A percentile compares a stretch with the other conserved stretches of the same genome.
These are phyloP conservation scores for Polymyxa betae DNA, from an alignment of 208 protist genomes.

Conservation along the genomic window DNA sequence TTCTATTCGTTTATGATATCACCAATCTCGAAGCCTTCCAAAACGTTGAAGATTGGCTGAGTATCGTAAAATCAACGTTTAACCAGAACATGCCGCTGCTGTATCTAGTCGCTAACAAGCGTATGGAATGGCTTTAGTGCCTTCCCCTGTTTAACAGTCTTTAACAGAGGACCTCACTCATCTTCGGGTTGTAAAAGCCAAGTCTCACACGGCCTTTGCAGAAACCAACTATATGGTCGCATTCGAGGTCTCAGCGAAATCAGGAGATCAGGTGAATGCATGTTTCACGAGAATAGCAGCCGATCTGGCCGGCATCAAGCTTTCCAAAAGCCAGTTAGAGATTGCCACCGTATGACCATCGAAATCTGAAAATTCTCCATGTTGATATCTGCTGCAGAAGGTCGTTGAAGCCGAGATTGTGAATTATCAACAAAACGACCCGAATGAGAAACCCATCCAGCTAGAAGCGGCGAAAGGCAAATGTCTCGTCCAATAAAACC, in stretches of 20 bases:
- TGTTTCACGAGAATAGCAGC: slow-evolving; percentile 83
- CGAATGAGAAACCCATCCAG: neutral
- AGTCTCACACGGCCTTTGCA: slow-evolving; percentile 78
- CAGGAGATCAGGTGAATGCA: slow-evolving; percentile 82
- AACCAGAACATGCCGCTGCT: neutral
- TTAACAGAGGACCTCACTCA: slow-evolving; percentile 79
- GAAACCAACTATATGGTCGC: slow-evolving; percentile 71
- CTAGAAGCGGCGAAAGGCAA: neutral
- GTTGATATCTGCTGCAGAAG: slow-evolving; percentile 60
- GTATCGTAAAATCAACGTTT: slow-evolving; percentile 48
- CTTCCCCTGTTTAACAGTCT: slow-evolving; percentile 44
- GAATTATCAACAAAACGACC: slow-evolving; percentile 65
- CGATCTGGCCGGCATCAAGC: slow-evolving; percentile 77
- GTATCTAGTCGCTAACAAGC: slow-evolving; percentile 4
- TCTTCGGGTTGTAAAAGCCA: slow-evolving; percentile 75
- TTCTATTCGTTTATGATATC: slow-evolving; percentile 89
- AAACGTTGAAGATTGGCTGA: slow-evolving; percentile 86
- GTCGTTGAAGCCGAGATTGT: slow-evolving; percentile 68
- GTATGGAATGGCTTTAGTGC: slow-evolving; percentile 55
- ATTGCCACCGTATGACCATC: neutral
- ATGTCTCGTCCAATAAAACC: slow-evolving; percentile 15
- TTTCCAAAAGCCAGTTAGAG: slow-evolving; percentile 80
- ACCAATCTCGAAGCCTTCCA: slow-evolving; percentile 86
- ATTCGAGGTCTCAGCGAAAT: slow-evolving; percentile 84
- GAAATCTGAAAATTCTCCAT: neutral